Evolutionary conservation across 148 eudicot genomes (phyloP), one percentile per base, ranked within the genome.

Genomic region (Camellia sinensis): DNA sequence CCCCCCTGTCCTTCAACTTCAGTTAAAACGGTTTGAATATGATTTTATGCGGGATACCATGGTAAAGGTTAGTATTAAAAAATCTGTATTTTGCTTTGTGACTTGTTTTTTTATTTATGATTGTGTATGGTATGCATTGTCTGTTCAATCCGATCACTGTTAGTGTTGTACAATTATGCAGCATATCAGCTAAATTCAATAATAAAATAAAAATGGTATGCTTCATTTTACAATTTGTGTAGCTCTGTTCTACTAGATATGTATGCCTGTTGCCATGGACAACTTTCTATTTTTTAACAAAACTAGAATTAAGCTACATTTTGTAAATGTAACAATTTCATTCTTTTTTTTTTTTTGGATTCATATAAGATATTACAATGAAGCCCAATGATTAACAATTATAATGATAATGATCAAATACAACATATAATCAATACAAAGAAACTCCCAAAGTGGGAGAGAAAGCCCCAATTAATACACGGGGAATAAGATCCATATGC

Each of bases 1-100:
- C 22, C 87, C 89, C 17, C 89, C 87, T 12, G 87, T 87, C 50
- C 90, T 85, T 81, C 82, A 83, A 50, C 85, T 83, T 75, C 88
- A 85, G 77, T 79, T 87, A 48, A 85, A 81, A 74, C 77, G 90
- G 41, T 85, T 85, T 82, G 86, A 87, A 62, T 83, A 83, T 83
- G 85, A 83, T 70, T 83, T 83, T 66, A 79, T 79, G 85, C 82
- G 82, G 66, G 85, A 83, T 45, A 74, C 85, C 3, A 83, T 83
- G 85, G 82, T 83, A 65, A 83, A 83, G 85, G 85, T 83, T 70
- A 57, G 82, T 68, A 9, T 74, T 74, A 62, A 48, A 14, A 46
- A 37, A 57, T 37, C 45, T 56, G 19, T 54, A 4, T 73, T 18
- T 70, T 2, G 54, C 2, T 4, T 15, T 70, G 37, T 29, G 37